Percentiles rank a stretch among this genome's conserved stretches.
Conservation (phyloP, 495 filamentous ascomycete species). For the Bacidia gigantensis region DNA sequence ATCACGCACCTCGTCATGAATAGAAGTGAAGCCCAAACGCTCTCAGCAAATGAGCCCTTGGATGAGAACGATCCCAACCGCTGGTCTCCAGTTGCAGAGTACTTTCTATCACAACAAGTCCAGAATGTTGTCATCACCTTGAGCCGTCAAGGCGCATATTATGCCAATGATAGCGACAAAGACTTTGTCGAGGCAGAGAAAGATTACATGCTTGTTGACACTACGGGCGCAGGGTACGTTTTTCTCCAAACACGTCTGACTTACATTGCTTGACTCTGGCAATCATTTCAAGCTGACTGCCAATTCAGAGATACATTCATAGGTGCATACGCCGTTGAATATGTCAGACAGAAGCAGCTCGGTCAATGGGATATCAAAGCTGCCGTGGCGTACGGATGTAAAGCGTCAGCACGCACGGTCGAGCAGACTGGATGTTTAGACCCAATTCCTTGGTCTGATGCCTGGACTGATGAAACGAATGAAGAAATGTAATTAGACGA, state of each 20-base stretch:
- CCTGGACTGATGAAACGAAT: conserved; percentile 6
- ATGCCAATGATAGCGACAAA: conserved; percentile 17
- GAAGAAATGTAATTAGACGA: too few species aligned
- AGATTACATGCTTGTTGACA: conserved; percentile 58
- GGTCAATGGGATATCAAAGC: neutral
- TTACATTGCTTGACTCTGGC: neutral
- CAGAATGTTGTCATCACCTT: conserved; percentile 69
- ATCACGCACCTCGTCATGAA: conserved; percentile 77
- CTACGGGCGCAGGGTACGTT: conserved; percentile 60
- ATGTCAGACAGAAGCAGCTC: neutral
- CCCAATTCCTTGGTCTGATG: conserved; percentile 8
- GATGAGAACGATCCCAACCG: conserved; percentile 28
- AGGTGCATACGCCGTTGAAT: conserved; percentile 38
- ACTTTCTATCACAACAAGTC: conserved; percentile 54
- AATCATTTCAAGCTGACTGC: too few species aligned
- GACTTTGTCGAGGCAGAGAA: conserved; percentile 34
- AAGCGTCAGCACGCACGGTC: conserved; percentile 3
- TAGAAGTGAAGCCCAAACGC: conserved; percentile 70
- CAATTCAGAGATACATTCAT: conserved; percentile 60
- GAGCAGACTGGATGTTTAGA: neutral
- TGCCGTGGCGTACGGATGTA: conserved; percentile 4
- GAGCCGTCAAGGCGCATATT: conserved; percentile 59
- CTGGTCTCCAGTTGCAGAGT: conserved; percentile 36
- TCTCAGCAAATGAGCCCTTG: conserved; percentile 21
- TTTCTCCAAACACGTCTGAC: neutral